These are phyloP conservation scores for Chaetomiaceae sp. DNA, from an alignment of 2,329 filamentous ascomycete genomes.

Conservation along the genomic window DNA sequence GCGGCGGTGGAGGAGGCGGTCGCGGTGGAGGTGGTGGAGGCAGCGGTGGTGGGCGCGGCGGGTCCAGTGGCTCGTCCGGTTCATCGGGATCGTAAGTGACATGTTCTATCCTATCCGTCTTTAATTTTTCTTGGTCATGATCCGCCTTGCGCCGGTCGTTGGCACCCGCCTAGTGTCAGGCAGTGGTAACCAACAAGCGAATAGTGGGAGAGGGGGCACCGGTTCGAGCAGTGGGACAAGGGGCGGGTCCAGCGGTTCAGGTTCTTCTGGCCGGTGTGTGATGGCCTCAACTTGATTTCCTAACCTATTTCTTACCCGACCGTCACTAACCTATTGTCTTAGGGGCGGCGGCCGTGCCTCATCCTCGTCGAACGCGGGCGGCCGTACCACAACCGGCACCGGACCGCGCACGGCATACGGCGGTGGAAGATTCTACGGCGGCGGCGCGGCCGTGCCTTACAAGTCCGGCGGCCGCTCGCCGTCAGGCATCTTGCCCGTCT, in stretches of 20 bases:
- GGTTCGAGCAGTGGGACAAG: neutral
- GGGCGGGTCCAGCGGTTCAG: neutral
- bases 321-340: conserved; percentile 14
- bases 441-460: conserved; percentile 61
- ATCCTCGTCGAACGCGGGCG: conserved; percentile 37
- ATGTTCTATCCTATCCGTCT: neutral
- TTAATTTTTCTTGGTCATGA: neutral
- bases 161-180: neutral
- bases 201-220: neutral
- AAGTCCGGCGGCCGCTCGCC: conserved; percentile 46
- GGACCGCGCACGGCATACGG: conserved; percentile 56
- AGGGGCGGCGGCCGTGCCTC: conserved; percentile 23
- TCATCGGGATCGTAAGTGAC: conserved; percentile 22
- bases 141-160: neutral
- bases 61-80: conserved; percentile 33
- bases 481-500: conserved; percentile 48
- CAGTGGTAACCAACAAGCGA: neutral
- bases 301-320: neutral
- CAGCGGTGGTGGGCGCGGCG: conserved; percentile 29
- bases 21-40: conserved; percentile 38
- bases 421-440: conserved; percentile 61
- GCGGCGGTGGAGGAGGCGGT: conserved; percentile 53
- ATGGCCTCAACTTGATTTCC: neutral
- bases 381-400: conserved; percentile 52
- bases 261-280: conserved; percentile 8